A percentile compares a stretch with the other conserved stretches of the same genome.
Evolutionary conservation across 1,284 basidiomycete genomes (phyloP).

Genomic region (Moesziomyces aphidis): DNA sequence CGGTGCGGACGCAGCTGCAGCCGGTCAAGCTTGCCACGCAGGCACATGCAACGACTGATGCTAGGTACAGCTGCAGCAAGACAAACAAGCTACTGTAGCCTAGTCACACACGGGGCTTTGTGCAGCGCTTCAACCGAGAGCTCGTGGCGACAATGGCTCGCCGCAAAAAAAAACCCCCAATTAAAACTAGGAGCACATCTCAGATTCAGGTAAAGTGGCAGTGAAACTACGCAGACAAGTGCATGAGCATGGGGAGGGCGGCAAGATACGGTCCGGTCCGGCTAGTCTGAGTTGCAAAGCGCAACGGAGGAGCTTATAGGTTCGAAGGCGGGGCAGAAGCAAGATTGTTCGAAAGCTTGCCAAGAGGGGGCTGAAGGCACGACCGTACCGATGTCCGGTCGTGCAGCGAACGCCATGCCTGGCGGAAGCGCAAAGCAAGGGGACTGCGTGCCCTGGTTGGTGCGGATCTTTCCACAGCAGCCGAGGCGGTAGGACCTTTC

Average conservation of each 20-base stretch:
- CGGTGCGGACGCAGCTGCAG: too few relatives aligned
- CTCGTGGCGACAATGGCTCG: background rate
- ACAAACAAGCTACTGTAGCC: too few relatives aligned
- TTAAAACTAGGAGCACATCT: background rate
- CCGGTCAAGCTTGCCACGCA: too few relatives aligned
- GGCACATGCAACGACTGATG: too few relatives aligned
- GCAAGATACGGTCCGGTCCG: constrained; percentile 13
- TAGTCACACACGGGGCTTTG: too few relatives aligned
- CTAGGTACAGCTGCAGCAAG: too few relatives aligned
- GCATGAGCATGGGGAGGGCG: constrained; percentile 1
- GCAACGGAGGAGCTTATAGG: too few relatives aligned
- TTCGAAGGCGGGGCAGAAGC: background rate
- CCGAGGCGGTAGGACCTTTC: background rate
- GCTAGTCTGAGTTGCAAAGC: background rate
- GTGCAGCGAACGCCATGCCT: background rate
- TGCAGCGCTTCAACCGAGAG: background rate
- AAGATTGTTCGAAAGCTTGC: background rate
- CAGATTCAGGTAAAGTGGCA: background rate
- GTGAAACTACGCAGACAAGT: background rate
- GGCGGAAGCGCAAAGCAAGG: background rate
- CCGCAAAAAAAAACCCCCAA: background rate
- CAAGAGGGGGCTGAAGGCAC: background rate
- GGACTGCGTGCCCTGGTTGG: background rate
- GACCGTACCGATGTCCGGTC: background rate
- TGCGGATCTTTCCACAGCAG: background rate